Conservation (phyloP, 345 rosid species). For the Aquilaria sinensis region DNA sequence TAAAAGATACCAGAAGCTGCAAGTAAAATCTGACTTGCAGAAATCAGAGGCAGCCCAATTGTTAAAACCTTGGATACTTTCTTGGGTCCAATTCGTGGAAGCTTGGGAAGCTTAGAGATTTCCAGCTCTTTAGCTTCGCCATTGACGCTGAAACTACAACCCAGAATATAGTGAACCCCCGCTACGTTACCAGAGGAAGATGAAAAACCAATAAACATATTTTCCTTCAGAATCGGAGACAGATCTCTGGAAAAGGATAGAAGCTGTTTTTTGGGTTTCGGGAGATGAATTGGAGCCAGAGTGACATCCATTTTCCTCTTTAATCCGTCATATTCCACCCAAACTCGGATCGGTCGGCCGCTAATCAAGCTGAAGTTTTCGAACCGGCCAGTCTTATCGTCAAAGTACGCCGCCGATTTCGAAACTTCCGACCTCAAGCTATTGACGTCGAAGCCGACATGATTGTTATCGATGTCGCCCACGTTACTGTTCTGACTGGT, state of each 20-base stretch:
- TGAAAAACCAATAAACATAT: constrained; percentile 71
- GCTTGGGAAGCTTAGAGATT: not conserved
- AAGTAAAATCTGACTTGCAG: too few relatives aligned
- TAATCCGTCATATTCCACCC: constrained; percentile 56
- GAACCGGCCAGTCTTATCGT: not conserved
- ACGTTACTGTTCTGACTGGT: constrained; percentile 27
- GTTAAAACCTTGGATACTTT: too few relatives aligned
- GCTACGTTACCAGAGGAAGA: constrained; percentile 50
- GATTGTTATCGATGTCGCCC: constrained; percentile 27
- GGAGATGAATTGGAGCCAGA: constrained; percentile 21
- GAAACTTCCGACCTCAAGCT: constrained; percentile 17
- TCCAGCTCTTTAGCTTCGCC: constrained; percentile 39
- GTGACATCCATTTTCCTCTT: constrained; percentile 31
- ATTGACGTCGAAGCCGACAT: constrained; percentile 54
- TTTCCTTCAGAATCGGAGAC: constrained; percentile 8
- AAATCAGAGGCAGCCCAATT: too few relatives aligned
- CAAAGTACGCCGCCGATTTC: constrained; percentile 21
- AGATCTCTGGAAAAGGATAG: constrained; percentile 15
- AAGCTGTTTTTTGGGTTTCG: constrained; percentile 41
- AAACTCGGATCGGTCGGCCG: constrained; percentile 44
- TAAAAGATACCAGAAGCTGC: too few relatives aligned
- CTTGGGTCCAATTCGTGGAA: too few relatives aligned
- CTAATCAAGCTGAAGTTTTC: constrained; percentile 27
- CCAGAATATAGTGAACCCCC: constrained; percentile 66
- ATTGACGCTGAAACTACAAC: constrained; percentile 62